phyloP scores from a whole-genome alignment of 2,329 filamentous ascomycete genomes.

The Beauveria medogensis region DNA sequence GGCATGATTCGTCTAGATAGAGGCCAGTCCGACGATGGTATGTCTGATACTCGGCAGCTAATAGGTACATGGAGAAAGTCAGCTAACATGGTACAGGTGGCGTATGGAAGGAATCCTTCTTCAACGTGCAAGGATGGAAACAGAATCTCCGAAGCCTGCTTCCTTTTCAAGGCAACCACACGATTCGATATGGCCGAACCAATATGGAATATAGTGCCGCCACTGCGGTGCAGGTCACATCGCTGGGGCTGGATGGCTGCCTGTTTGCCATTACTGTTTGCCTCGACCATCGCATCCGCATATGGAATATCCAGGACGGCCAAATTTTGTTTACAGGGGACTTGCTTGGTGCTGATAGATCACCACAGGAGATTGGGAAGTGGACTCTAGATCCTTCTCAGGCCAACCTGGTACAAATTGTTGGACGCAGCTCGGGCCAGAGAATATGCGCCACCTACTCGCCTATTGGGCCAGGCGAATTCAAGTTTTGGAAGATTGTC shows the following conservation, averaged over 20 bases:
- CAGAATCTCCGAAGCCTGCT: conserved; percentile 59
- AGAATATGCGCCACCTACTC: conserved; percentile 72
- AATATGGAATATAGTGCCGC: conserved; percentile 62
- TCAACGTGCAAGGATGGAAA: conserved; percentile 65
- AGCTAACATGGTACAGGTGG: conserved; percentile 16
- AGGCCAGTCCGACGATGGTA: conserved; percentile 40
- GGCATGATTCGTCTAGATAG: conserved; percentile 64
- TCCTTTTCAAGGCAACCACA: conserved; percentile 57
- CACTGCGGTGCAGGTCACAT: conserved; percentile 50
- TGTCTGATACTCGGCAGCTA: conserved; percentile 15
- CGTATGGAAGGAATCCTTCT: conserved; percentile 63
- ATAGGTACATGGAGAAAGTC: background rate
- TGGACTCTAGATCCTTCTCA: conserved; percentile 75
- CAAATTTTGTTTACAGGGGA: conserved; percentile 71
- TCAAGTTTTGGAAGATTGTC: conserved; percentile 83
- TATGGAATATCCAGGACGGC: conserved; percentile 82
- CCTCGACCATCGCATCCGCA: conserved; percentile 78
- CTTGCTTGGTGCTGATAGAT: conserved; percentile 59
- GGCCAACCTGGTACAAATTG: conserved; percentile 65
- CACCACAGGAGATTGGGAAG: conserved; percentile 61
- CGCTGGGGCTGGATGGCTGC: conserved; percentile 40
- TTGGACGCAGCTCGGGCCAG: conserved; percentile 47
- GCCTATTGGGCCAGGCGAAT: conserved; percentile 77
- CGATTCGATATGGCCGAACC: conserved; percentile 53
- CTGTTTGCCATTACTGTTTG: conserved; percentile 69